Percentiles rank a stretch among this genome's conserved stretches.
phyloP scores from a whole-genome alignment of 179 eudicot species.

The Patellifolia procumbens region DNA sequence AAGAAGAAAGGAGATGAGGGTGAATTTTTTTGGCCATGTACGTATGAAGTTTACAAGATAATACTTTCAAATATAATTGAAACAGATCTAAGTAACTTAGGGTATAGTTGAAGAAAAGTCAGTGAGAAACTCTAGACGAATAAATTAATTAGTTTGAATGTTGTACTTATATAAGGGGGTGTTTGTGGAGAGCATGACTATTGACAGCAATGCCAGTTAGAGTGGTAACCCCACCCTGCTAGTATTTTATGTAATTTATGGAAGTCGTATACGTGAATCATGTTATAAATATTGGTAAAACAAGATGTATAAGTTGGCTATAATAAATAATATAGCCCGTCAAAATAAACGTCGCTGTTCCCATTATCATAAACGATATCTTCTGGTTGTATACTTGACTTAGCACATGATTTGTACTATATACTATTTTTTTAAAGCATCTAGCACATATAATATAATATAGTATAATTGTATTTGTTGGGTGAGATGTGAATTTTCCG shows the following conservation, averaged over 20 bases:
- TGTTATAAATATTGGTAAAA: neutral
- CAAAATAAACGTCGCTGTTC: too few relatives aligned
- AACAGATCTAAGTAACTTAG: neutral
- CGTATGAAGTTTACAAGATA: neutral
- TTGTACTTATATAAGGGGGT: constrained; percentile 25
- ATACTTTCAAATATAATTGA: neutral
- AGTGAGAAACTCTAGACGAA: neutral
- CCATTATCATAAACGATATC: too few relatives aligned
- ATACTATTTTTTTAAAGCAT: too few relatives aligned
- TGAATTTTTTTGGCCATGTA: constrained; percentile 38
- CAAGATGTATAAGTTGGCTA: neutral
- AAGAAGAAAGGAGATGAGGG: constrained; percentile 29
- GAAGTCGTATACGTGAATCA: constrained; percentile 16
- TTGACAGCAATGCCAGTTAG: constrained; percentile 13
- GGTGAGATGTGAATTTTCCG: neutral
- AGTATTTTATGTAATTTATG: constrained; percentile 10
- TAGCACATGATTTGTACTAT: neutral
- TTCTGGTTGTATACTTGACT: neutral
- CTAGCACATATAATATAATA: too few relatives aligned
- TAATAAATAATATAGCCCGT: too few relatives aligned
- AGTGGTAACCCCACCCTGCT: neutral
- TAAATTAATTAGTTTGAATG: constrained; percentile 25
- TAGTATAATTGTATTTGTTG: too few relatives aligned
- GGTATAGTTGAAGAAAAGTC: neutral
- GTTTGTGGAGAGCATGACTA: constrained; percentile 25